Base-by-base conservation (phyloP, 306 rosid genomes). In the Mucuna pruriens region DNA sequence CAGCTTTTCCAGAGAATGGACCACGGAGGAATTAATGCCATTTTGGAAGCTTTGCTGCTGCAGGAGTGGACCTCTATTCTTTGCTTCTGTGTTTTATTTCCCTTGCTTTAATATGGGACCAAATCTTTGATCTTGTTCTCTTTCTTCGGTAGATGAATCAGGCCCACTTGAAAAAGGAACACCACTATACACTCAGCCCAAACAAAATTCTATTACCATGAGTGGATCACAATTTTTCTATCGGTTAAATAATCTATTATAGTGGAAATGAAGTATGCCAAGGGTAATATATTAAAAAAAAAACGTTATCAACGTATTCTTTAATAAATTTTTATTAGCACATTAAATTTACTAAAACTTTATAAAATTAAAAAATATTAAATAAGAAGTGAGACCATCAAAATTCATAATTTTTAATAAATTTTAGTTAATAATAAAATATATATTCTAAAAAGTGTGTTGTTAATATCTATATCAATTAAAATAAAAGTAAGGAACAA, bases 1-100 rank as follows among this genome's bases (percentile, higher is more conserved):
- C 29, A 80, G 33, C 46, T 52, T 71, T 80, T 22, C 8, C 77
- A 57, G 69, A 57, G 39, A 70, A 70, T 57, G 83, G 83, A 70
- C 77, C 77, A 70, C 71, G 7, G n/a, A 57, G 23, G 83, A 79
- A 69, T 57, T 79, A 79, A 79, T 69, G 39, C 77, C 58, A 44
- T 69, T 71, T 79, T 76, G 65, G 33, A 42, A 58, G 83, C 61
- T 79, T 31, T 79, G 77, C 19, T 67, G 45, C 58, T 79, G 71
- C 48, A 44, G 7, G 19, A 55, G 77, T 79, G 83, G 77, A 17
- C 39, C 36, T 40, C 58, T 69, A 68, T 40, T 68, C 23, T 55
- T 55, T 70, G 17, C 61, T 31, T 42, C 34, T 57, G 46, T 16
- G 11, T 63, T 66, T 33, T 46, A 2, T 63, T 23, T 12, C 1